phyloP scores from a whole-genome alignment of 176 grass and related monocot genomes.

The Themeda triandra region DNA sequence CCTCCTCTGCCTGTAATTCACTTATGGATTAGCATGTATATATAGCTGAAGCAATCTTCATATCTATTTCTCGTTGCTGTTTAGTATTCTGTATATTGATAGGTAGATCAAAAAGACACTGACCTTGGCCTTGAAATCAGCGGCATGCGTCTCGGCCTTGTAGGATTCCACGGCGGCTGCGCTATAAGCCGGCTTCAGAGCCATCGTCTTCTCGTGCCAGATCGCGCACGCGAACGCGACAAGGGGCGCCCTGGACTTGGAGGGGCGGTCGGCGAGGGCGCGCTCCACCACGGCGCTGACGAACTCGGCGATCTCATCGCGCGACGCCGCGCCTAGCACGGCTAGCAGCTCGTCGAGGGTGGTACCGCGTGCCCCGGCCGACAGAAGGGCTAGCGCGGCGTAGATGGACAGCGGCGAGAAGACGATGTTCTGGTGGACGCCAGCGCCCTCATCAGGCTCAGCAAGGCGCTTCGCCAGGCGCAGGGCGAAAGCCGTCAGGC shows the following conservation, averaged over 20 bases:
- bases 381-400: not conserved
- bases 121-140: too few relatives aligned
- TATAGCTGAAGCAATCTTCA: not conserved
- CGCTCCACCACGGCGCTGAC: not conserved
- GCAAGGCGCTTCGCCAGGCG: not conserved
- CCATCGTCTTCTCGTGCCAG: too few relatives aligned
- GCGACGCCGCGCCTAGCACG: not conserved
- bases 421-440: not conserved
- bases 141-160: too few relatives aligned
- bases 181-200: too few relatives aligned
- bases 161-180: too few relatives aligned
- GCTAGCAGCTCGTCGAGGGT: slow-evolving; percentile 9
- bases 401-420: slow-evolving; percentile 32
- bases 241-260: too few relatives aligned
- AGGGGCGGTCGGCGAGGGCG: not conserved
- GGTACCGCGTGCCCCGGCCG: not conserved
- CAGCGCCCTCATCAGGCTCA: not conserved
- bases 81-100: too few relatives aligned
- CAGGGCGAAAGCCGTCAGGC: not conserved
- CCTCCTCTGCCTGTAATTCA: not conserved
- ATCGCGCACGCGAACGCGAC: too few relatives aligned
- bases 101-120: not conserved
- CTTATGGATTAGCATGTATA: not conserved
- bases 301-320: not conserved
- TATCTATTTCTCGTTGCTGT: not conserved